Evolutionary conservation across 1,284 basidiomycete species (phyloP), one percentile per base, ranked within the genome.

Genomic region (Tetrapyrgos nigripes): DNA sequence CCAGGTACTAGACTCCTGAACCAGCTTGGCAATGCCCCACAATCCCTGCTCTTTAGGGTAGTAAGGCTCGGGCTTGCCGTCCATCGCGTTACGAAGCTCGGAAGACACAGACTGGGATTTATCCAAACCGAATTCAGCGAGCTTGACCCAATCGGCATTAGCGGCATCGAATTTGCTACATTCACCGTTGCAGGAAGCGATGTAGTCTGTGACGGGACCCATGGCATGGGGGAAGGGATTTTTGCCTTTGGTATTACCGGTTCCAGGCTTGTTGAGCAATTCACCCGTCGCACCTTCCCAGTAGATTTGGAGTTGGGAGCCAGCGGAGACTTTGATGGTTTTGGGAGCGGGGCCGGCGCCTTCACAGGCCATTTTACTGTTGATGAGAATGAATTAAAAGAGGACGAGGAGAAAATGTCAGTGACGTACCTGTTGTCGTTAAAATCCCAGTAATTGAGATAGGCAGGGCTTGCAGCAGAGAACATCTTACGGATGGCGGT

Each of bases 181-280:
- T 55, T 73, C 69, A 8, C 68, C 71, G 24, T 73, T 66, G 66
- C 76, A 78, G 21, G 70, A 68, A 4, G 76, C 69, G 69, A 79
- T 78, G 66, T 77, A 78, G 37, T 71, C 73, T 31, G 70, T 67
- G 9, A 77, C 71, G 24, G 74, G 72, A 19, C 76, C 76, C 65
- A 74, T 68, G 8, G 66, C 68, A 50, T 69, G 68, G 13, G 68
- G 65, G 63, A 63, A 69, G 46, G 68, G 65, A 21, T 69, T 61
- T 19, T 62, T 59, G 24, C 54, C 60, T 1, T 58, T 53, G 37
- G 64, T 53, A 10, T 53, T 50, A 23, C 64, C 66, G 35, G 64
- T 65, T 8, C 66, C 67, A 11, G 59, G 21, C 50, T 68, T 56
- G 17, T 59, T 58, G 4, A 60, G 55, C n/a, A 69, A 64, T 54